Evolutionary conservation across 306 rosid species (phyloP).

Genomic region (Fragaria ananassa): DNA sequence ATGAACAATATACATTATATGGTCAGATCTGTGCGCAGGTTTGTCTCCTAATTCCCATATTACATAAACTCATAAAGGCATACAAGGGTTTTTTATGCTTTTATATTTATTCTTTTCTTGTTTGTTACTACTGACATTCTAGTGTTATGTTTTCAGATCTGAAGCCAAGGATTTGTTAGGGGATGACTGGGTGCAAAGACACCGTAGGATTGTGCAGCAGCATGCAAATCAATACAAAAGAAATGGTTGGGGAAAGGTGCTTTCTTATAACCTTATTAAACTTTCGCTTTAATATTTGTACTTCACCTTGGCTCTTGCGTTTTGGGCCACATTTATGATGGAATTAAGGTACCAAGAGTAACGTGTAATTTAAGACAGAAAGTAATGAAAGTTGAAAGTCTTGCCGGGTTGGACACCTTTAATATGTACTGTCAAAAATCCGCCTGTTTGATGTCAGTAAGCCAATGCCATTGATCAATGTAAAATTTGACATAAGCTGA

Average conservation of each 20-base stretch:
- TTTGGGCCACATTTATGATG: background rate
- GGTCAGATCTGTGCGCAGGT: constrained; percentile 94
- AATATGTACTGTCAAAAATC: background rate
- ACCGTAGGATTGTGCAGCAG: constrained; percentile 90
- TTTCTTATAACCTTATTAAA: constrained; percentile 14
- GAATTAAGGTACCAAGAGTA: background rate
- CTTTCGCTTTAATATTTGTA: background rate
- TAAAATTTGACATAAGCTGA: background rate
- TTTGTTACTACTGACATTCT: constrained; percentile 6
- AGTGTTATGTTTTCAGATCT: constrained; percentile 52
- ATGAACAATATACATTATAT: constrained; percentile 97
- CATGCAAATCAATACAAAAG: constrained; percentile 97
- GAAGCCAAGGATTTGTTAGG: constrained; percentile 99
- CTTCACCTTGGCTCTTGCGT: background rate
- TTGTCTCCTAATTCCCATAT: constrained; percentile 11
- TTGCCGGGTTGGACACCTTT: background rate
- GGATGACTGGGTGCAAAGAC: constrained; percentile 97
- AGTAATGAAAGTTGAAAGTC: background rate
- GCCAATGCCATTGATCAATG: background rate
- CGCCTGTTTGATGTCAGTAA: background rate
- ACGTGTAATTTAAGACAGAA: background rate
- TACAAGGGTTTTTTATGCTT: constrained; percentile 14
- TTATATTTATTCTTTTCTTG: background rate
- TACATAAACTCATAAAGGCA: background rate
- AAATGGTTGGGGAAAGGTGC: constrained; percentile 91